These are phyloP conservation scores for Fraxinus excelsior DNA, from an alignment of 257 asterid species.

Conservation along the genomic window DNA sequence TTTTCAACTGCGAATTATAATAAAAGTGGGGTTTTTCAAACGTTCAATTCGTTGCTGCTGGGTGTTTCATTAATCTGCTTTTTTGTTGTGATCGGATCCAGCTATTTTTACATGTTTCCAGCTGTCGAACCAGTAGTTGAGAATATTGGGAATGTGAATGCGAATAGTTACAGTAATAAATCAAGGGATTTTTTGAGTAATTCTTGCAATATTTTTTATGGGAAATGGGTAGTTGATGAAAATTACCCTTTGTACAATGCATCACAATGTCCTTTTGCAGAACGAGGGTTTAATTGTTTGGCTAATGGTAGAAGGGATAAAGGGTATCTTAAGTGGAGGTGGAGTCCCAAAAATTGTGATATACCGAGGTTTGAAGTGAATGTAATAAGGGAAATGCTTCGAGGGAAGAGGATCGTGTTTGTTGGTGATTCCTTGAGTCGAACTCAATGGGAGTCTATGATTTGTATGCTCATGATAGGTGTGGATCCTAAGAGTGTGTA, in stretches of 20 bases:
- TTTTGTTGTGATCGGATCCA: conserved; percentile 62
- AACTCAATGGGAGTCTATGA: conserved; percentile 96
- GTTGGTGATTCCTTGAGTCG: conserved; percentile 93
- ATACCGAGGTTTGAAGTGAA: conserved; percentile 62
- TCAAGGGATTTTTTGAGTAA: conserved; percentile 27
- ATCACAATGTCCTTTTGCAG: conserved; percentile 75
- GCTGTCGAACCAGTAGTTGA: conserved; percentile 42
- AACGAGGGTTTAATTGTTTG: conserved; percentile 79
- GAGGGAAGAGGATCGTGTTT: conserved; percentile 83
- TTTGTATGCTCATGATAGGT: conserved; percentile 86
- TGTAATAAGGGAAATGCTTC: conserved; percentile 58
- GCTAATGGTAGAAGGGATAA: conserved; percentile 76
- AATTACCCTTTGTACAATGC: conserved; percentile 80
- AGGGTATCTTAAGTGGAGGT: conserved; percentile 80
- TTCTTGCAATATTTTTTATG: conserved; percentile 76
- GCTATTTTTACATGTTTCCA: conserved; percentile 55
- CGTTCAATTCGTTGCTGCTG: conserved; percentile 58
- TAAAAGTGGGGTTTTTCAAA: conserved; percentile 58
- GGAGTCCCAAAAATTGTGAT: conserved; percentile 77
- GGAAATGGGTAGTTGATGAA: conserved; percentile 78
- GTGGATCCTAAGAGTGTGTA: conserved; percentile 74
- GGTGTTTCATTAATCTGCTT: conserved; percentile 62
- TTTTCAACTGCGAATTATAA: conserved; percentile 36
- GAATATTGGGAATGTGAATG: conserved; percentile 23
- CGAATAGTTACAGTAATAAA: conserved; percentile 19